These are phyloP conservation scores for Fusarium piperis DNA, from an alignment of 2,329 filamentous ascomycete genomes.

Conservation along the genomic window DNA sequence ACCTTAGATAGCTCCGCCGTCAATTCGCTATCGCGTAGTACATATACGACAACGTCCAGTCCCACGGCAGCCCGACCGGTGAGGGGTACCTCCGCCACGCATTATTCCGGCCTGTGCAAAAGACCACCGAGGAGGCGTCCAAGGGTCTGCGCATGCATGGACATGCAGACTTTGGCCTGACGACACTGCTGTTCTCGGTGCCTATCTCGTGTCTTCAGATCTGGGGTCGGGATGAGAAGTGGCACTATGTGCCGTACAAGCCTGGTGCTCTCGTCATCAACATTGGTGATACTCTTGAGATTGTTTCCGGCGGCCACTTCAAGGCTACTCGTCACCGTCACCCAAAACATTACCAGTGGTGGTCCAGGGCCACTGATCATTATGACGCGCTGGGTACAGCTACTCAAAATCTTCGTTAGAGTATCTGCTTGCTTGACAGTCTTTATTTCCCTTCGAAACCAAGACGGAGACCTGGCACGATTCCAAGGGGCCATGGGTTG, in stretches of 20 bases:
- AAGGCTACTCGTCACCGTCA: conserved; percentile 30
- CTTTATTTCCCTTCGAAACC: no score
- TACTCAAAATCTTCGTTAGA: no score
- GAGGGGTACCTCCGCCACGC: conserved; percentile 36
- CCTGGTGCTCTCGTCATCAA: conserved; percentile 35
- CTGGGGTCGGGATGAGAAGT: conserved; percentile 33
- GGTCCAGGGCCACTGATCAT: no score
- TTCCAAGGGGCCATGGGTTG: no score
- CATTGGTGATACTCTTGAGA: conserved; percentile 33
- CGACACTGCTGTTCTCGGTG: conserved; percentile 26
- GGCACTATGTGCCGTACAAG: conserved; percentile 35
- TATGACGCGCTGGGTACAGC: no score
- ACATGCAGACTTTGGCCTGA: conserved; percentile 32
- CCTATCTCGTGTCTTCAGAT: conserved; percentile 35
- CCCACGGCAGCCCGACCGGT: conserved; percentile 33
- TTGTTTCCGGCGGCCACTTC: conserved; percentile 33
- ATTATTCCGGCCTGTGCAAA: conserved; percentile 28
- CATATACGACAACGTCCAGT: conserved; percentile 53
- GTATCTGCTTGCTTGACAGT: no score
- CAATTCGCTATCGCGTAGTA: conserved; percentile 62
- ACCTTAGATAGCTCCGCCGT: conserved; percentile 53
- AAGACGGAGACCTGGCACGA: no score
- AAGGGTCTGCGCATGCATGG: conserved; percentile 35
- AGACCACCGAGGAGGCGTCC: conserved; percentile 27
- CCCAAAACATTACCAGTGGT: no score